Percentiles rank a stretch among this genome's conserved stretches.
Evolutionary conservation across 352 stramenopile genomes (phyloP).

Genomic region (Pythium dissotocum): DNA sequence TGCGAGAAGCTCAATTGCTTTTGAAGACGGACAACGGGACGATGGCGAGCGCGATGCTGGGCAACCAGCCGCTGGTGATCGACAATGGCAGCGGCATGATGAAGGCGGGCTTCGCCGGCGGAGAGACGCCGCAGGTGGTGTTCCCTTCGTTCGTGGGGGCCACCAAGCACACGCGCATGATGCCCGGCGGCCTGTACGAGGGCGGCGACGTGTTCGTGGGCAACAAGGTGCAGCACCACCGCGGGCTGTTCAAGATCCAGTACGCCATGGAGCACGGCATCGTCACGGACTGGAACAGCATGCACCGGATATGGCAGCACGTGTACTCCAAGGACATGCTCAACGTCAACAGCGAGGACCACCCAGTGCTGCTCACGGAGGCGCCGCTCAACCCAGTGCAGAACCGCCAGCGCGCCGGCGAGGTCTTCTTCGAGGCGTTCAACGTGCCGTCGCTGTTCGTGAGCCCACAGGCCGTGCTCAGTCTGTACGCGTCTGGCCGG

Average conservation of each 20-base stretch:
- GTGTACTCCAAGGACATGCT: slow-evolving; percentile 90
- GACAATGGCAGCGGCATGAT: slow-evolving; percentile 85
- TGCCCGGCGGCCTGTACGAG: slow-evolving; percentile 82
- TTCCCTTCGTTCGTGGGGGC: slow-evolving; percentile 76
- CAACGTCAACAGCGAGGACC: slow-evolving; percentile 84
- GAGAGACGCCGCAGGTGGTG: slow-evolving; percentile 73
- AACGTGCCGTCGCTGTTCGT: slow-evolving; percentile 88
- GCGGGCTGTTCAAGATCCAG: slow-evolving; percentile 79
- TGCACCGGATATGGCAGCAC: slow-evolving; percentile 91
- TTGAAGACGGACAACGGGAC: slow-evolving; percentile 1
- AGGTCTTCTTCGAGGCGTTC: slow-evolving; percentile 89
- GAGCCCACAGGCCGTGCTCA: slow-evolving; percentile 83
- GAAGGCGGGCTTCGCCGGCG: slow-evolving; percentile 81
- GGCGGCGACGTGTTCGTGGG: slow-evolving; percentile 74
- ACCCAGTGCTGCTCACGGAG: slow-evolving; percentile 84
- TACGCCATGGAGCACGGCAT: slow-evolving; percentile 89
- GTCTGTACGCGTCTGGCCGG: slow-evolving; percentile 86
- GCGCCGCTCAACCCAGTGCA: slow-evolving; percentile 72
- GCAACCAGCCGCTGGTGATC: slow-evolving; percentile 87
- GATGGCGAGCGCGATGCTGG: slow-evolving; percentile 64
- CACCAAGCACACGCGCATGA: slow-evolving; percentile 83
- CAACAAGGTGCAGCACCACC: slow-evolving; percentile 78
- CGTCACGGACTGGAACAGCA: slow-evolving; percentile 81
- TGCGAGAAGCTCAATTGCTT: neutral
- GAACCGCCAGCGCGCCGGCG: slow-evolving; percentile 76